Evolutionary conservation across 75 land plant genomes (phyloP).

Genomic region (Pinus taeda): DNA sequence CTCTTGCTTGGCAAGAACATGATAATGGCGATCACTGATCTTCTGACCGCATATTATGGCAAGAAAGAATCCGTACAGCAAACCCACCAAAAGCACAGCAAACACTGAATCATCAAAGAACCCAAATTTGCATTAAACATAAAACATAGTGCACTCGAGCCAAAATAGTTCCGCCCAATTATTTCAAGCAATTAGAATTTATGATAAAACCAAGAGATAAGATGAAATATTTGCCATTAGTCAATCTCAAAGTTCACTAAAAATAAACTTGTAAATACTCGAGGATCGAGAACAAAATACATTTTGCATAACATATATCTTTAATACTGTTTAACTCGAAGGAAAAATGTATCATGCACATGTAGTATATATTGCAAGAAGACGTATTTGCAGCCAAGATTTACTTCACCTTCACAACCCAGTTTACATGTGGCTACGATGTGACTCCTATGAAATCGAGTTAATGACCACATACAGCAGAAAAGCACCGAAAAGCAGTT

Average conservation of each 20-base stretch:
- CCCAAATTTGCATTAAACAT: background rate
- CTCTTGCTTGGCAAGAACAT: constrained; percentile 95
- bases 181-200: background rate
- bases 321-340: too few relatives aligned
- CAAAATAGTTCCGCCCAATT: background rate
- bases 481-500: too few relatives aligned
- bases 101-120: constrained; percentile 42
- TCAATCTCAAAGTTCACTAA: background rate
- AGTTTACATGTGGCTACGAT: too few relatives aligned
- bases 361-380: too few relatives aligned
- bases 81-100: constrained; percentile 76
- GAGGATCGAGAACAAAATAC: too few relatives aligned
- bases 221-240: background rate
- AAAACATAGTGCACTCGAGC: background rate
- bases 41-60: constrained; percentile 94
- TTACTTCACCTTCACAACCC: too few relatives aligned
- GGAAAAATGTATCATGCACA: too few relatives aligned
- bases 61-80: constrained; percentile 95
- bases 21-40: constrained; percentile 87
- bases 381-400: too few relatives aligned
- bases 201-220: background rate
- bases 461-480: too few relatives aligned
- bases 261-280: too few relatives aligned
- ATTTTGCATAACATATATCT: too few relatives aligned
- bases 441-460: too few relatives aligned